These are phyloP conservation scores for Inga laurina DNA, from an alignment of 306 rosid species.

Conservation along the genomic window DNA sequence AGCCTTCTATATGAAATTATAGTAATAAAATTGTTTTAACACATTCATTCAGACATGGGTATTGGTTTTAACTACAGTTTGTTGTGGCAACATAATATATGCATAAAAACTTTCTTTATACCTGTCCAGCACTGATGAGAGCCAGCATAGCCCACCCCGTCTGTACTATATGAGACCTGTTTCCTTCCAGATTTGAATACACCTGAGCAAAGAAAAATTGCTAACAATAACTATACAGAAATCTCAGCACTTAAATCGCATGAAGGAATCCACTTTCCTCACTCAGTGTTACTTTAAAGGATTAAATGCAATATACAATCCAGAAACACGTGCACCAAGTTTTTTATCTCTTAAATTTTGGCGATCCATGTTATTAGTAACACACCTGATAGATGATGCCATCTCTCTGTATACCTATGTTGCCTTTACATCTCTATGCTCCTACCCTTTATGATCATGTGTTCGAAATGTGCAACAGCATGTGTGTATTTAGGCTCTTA, in stretches of 20 bases:
- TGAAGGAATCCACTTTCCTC: conserved; percentile 23
- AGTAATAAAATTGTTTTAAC: not conserved
- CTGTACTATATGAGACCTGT: conserved; percentile 70
- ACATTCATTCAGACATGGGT: conserved; percentile 5
- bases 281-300: conserved; percentile 18
- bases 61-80: not conserved
- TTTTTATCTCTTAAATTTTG: not conserved
- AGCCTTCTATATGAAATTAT: not conserved
- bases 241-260: conserved; percentile 14
- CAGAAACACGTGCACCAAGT: conserved; percentile 4
- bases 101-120: conserved; percentile 34
- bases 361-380: conserved; percentile 9
- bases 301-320: conserved; percentile 20
- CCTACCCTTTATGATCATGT: conserved; percentile 9
- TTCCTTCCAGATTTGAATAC: conserved; percentile 65
- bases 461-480: conserved; percentile 16
- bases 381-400: not conserved
- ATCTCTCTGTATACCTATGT: not conserved
- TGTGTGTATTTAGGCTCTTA: not conserved
- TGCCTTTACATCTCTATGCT: conserved; percentile 7
- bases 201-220: conserved; percentile 48
- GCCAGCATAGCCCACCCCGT: conserved; percentile 84
- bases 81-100: conserved; percentile 16
- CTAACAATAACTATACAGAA: conserved; percentile 4
- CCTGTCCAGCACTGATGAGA: conserved; percentile 85